Conservation (phyloP, 2,329 filamentous ascomycete species). For the Clonostachys chloroleuca region DNA sequence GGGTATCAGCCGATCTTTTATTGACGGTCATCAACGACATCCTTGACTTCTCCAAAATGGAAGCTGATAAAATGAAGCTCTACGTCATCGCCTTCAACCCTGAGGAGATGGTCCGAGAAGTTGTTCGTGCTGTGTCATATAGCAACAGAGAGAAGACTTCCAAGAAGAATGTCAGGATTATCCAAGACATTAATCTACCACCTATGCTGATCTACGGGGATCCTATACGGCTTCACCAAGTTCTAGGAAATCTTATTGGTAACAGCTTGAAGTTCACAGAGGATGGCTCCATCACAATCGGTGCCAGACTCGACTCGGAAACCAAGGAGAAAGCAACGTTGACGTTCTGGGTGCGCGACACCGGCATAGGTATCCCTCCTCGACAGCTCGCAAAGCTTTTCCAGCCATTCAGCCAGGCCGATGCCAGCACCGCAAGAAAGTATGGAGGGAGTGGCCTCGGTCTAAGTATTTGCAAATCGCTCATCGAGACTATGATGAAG, state of each 20-base stretch:
- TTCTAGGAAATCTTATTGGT: conserved; percentile 78
- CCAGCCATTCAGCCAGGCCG: conserved; percentile 88
- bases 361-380: conserved; percentile 83
- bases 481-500: conserved; percentile 89
- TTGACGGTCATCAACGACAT: conserved; percentile 96
- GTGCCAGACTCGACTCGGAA: conserved; percentile 68
- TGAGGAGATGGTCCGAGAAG: conserved; percentile 62
- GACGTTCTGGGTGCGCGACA: conserved; percentile 84
- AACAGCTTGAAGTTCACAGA: conserved; percentile 96
- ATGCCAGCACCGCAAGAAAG: conserved; percentile 83
- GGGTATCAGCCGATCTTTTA: conserved; percentile 79
- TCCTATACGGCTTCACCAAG: conserved; percentile 62
- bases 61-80: conserved; percentile 81
- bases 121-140: conserved; percentile 62
- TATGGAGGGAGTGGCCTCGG: conserved; percentile 91
- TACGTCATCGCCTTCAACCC: conserved; percentile 68
- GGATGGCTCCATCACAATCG: conserved; percentile 79
- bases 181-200: conserved; percentile 68
- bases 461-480: conserved; percentile 88
- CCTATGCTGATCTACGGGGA: conserved; percentile 69
- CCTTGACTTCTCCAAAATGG: conserved; percentile 90
- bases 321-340: conserved; percentile 66
- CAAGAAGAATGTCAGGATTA: conserved; percentile 57
- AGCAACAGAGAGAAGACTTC: conserved; percentile 61
- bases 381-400: conserved; percentile 83